A percentile compares a stretch with the other conserved stretches of the same genome.
Evolutionary conservation across 2,329 filamentous ascomycete species (phyloP).

Genomic region (Neofusicoccum umdonicola): DNA sequence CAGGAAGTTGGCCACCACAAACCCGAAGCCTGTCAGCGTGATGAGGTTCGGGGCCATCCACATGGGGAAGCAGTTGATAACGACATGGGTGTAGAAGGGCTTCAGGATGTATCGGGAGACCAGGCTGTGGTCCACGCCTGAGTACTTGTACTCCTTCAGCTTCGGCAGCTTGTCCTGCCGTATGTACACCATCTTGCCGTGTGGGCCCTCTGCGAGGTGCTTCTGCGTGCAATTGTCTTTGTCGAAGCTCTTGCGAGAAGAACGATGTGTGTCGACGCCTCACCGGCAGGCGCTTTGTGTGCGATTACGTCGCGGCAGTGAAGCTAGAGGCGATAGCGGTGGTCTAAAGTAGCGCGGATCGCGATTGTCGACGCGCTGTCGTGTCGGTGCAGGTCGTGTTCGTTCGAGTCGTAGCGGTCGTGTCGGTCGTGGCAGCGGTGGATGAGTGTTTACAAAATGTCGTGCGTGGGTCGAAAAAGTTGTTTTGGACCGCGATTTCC

Average conservation of each 20-base stretch:
- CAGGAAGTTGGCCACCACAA: conserved; percentile 84
- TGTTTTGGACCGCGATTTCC: conserved; percentile 10
- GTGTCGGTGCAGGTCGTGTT: not conserved
- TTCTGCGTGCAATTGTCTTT: not conserved
- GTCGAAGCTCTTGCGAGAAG: not conserved
- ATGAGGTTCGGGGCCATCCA: conserved; percentile 78
- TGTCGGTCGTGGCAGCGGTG: conserved; percentile 1
- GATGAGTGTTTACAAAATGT: not conserved
- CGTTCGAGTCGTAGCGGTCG: conserved; percentile 4
- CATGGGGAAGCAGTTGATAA: conserved; percentile 93
- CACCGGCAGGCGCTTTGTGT: not conserved
- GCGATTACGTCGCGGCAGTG: not conserved
- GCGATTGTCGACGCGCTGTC: not conserved
- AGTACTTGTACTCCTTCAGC: conserved; percentile 94
- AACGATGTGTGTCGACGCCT: not conserved
- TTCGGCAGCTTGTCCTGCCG: conserved; percentile 85
- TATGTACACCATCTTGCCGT: conserved; percentile 80
- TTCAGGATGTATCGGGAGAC: conserved; percentile 92
- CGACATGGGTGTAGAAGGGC: conserved; percentile 93
- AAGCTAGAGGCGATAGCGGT: not conserved
- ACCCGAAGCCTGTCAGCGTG: conserved; percentile 84
- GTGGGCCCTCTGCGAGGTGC: not conserved
- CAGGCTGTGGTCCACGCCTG: conserved; percentile 83
- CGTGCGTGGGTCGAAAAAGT: conserved; percentile 10
- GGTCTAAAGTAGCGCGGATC: not conserved